Evolutionary conservation across 2,329 filamentous ascomycete genomes (phyloP), one percentile per base, ranked within the genome.

Genomic region (Nigrospora oryzae): DNA sequence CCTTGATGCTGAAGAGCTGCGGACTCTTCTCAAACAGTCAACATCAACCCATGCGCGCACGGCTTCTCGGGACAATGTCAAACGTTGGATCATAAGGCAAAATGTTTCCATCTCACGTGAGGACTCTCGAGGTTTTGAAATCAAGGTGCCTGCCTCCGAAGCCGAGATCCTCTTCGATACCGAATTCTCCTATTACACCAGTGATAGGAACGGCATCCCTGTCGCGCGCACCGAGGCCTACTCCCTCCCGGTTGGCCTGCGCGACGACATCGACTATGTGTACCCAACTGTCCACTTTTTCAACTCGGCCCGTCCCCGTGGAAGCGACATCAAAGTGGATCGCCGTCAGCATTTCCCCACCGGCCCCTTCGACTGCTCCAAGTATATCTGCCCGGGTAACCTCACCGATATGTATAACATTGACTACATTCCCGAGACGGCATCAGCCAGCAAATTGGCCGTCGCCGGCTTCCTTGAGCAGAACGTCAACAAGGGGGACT

Each of bases 281-380:
- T 45, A 45, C 38, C 43, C 43, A 7, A 36, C 38, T 13, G 15
- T 40, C 11, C 43, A 42, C 23, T 45, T 42, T 16, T 36, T 45
- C 23, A 23, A 41, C n/a, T 2, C 33, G 4, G 11, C 19, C 32
- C n/a, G 6, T 5, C 8, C 40, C 11, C 40, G 38, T 11, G 17
- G 5, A 19, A 6, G 14, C 1, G 23, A 41, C 38, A 2, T 23
- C 4, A 31, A 33, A 12, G 11, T 42, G 17, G 19, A 36, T 5
- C 40, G 40, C 40, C 40, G 40, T 10, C 38, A 30, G 23, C 32
- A 41, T 14, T 5, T 44, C 4, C 33, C 31, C 11, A 45, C 34
- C 2, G 38, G 37, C 38, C 38, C 43, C 12, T 33, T 11, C 12
- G 32, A 32, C 32, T 41, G 43, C 38, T 12, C 19, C 16, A 32